Evolutionary conservation across 2,329 filamentous ascomycete species (phyloP), one percentile per base, ranked within the genome.

Genomic region (Zasmidium angulare): DNA sequence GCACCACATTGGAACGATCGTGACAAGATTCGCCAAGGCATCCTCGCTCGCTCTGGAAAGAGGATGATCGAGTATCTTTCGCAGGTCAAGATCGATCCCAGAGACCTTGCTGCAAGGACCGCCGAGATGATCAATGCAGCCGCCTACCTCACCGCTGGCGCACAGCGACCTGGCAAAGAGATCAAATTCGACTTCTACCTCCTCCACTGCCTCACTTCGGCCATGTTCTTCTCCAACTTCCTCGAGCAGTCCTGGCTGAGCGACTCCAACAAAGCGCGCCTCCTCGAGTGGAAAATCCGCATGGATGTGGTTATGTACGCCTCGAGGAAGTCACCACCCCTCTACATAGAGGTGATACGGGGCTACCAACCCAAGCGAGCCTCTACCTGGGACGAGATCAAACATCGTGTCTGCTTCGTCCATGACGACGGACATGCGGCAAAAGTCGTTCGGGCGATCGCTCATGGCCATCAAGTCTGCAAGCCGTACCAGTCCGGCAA

Each of bases 251-350:
- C 79, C 40, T 95, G 84, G 83, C 79, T 92, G 46, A 79, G 85
- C 0, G 70, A 76, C 0, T 78, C 79, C 7, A 78, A 79, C 50
- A 93, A 93, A 71, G 78, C 81, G 11, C 85, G 90, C 6, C 76
- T 96, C 0, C 79, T 96, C 7, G 89, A 95, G 74, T 93, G 87
- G 84, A 96, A 96, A 74, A 89, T 87, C 52, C 85, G 91, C 47
- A 76, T 87, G 66, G 90, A 95, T 71, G 77, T 96, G 6, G 70
- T 87, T 4, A 80, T 91, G 75, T 96, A 96, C 72, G 84, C 87
- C 0, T 89, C 88, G 1, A 81, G 89, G 10, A 83, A 82, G 2
- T 82, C 81, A 1, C 88, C 91, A 0, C 74, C 81, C 0, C 81
- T 93, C 0, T 75, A 82, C 0, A 58, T 85, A 0, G 79, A 86